These are phyloP conservation scores for Quercus phellos DNA, from an alignment of 331 rosid species.

Conservation along the genomic window DNA sequence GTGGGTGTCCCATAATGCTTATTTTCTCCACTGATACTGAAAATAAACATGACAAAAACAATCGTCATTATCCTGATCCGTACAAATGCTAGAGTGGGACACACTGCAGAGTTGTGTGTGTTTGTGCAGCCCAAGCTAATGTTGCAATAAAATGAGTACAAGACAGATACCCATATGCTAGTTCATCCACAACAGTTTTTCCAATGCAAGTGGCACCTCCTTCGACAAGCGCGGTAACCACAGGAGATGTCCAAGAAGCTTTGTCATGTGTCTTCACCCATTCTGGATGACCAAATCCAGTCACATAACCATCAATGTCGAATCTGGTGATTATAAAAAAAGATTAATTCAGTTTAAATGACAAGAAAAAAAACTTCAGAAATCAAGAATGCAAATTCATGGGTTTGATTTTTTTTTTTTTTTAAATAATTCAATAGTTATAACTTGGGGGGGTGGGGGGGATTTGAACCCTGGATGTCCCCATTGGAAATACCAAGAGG, in stretches of 20 bases:
- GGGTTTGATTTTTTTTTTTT: background rate
- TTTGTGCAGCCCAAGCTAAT: background rate
- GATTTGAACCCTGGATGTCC: no score
- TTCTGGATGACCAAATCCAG: slow-evolving; percentile 91
- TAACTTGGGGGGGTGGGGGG: no score
- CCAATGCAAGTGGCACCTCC: slow-evolving; percentile 90
- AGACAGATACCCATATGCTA: slow-evolving; percentile 57
- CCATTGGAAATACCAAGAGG: no score
- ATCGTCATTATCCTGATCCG: background rate
- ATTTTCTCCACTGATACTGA: slow-evolving; percentile 80
- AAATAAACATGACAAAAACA: slow-evolving; percentile 20
- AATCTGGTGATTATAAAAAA: slow-evolving; percentile 47
- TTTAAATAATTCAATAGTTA: no score
- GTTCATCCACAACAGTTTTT: slow-evolving; percentile 67
- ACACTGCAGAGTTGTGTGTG: background rate
- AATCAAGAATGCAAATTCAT: background rate
- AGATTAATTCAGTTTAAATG: slow-evolving; percentile 6
- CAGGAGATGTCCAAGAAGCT: slow-evolving; percentile 68
- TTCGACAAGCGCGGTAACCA: slow-evolving; percentile 63
- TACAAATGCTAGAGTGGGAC: background rate
- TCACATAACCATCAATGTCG: slow-evolving; percentile 67
- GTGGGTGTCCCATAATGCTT: slow-evolving; percentile 73
- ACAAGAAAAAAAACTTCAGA: background rate
- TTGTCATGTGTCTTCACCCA: slow-evolving; percentile 78
- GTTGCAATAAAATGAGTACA: background rate